Conservation (phyloP, 1,139 yeast genomes). For the Taphrina deformans region DNA sequence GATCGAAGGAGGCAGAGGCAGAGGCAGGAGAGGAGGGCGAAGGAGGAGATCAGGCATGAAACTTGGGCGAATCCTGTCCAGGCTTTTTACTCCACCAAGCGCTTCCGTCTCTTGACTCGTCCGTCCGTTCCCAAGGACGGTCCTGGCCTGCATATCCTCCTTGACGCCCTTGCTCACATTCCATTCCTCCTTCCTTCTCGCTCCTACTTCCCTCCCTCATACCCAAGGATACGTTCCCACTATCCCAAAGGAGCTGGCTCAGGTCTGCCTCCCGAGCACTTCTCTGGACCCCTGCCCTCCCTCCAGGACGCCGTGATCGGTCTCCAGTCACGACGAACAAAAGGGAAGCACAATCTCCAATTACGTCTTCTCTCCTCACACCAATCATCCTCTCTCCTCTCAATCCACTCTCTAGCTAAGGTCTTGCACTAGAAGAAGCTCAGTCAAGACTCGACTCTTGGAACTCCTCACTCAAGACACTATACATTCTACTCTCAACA, state of each 20-base stretch:
- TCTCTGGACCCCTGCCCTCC: not conserved
- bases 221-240: conserved; percentile 12
- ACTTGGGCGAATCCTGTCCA: no score
- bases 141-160: conserved; percentile 8
- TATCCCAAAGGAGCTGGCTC: conserved; percentile 4
- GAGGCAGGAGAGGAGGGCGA: not conserved
- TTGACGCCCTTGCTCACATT: conserved; percentile 9
- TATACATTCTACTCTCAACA: not conserved
- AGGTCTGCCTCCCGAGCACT: not conserved
- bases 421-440: not conserved
- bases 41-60: not conserved
- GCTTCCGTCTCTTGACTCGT: not conserved
- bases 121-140: not conserved
- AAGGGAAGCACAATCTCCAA: conserved; percentile 1
- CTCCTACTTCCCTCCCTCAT: not conserved
- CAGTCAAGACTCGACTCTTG: not conserved
- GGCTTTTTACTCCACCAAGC: conserved; percentile 1
- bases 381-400: not conserved
- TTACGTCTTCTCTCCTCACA: conserved; percentile 5
- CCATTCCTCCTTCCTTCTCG: conserved; percentile 6
- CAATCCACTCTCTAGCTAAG: not conserved
- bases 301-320: not conserved
- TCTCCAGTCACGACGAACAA: not conserved
- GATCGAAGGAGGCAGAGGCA: not conserved
- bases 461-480: not conserved